phyloP scores from a whole-genome alignment of 495 filamentous ascomycete species.

The Saxispiralis lemnorum region DNA sequence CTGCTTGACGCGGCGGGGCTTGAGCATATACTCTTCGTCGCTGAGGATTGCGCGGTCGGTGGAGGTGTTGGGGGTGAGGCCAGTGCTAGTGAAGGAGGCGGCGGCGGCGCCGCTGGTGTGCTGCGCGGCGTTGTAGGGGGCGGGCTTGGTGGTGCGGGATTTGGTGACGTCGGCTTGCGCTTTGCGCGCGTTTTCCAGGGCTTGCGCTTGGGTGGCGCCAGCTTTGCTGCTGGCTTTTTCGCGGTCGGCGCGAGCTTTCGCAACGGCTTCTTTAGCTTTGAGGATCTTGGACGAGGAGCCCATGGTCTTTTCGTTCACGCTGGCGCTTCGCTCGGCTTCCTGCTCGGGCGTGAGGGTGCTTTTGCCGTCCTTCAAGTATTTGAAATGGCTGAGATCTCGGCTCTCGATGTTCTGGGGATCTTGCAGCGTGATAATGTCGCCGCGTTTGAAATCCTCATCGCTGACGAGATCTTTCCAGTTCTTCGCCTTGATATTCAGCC shows the following conservation, averaged over 20 bases:
- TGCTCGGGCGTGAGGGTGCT: conserved; percentile 47
- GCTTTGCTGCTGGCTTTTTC: conserved; percentile 16
- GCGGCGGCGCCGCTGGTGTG: conserved; percentile 87
- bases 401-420: conserved; percentile 83
- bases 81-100: conserved; percentile 86
- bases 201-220: conserved; percentile 21
- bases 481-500: conserved; percentile 93
- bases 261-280: conserved; percentile 79
- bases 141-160: conserved; percentile 27
- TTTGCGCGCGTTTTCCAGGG: conserved; percentile 26
- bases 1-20: conserved; percentile 66
- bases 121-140: conserved; percentile 66
- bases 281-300: conserved; percentile 75
- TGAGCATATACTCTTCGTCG: conserved; percentile 91
- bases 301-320: conserved; percentile 58
- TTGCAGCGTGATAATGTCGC: conserved; percentile 90
- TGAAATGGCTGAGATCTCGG: conserved; percentile 74
- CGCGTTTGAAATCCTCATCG: conserved; percentile 71
- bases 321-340: conserved; percentile 38
- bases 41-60: conserved; percentile 67
- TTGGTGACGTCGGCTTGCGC: conserved; percentile 19
- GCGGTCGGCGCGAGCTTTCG: conserved; percentile 53
- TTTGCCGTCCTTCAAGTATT: conserved; percentile 71
- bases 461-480: conserved; percentile 85
- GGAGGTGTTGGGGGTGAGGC: conserved; percentile 77